Percentiles rank a stretch among this genome's conserved stretches.
These are phyloP conservation scores for Anisogramma anomala DNA, from an alignment of 2,329 filamentous ascomycete genomes.

Conservation along the genomic window DNA sequence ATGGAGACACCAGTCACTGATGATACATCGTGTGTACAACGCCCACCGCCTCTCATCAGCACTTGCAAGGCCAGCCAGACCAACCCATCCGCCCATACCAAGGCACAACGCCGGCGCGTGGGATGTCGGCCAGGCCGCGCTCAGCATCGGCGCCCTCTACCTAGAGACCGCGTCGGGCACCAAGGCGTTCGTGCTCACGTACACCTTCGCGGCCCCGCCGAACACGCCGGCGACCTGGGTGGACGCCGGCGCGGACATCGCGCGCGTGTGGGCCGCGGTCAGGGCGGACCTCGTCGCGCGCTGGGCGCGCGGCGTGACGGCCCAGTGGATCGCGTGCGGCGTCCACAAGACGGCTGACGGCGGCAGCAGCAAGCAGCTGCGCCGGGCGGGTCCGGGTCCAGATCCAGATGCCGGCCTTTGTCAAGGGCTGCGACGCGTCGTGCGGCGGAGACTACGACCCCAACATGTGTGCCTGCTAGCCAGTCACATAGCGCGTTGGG, in stretches of 20 bases:
- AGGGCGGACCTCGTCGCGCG: slow-evolving; percentile 1
- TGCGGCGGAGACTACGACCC: slow-evolving; percentile 6
- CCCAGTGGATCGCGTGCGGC: slow-evolving; percentile 3
- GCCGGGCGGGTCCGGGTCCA: slow-evolving; percentile 5
- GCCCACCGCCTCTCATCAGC: too few species aligned
- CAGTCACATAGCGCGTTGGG: too few species aligned
- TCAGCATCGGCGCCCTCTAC: slow-evolving; percentile 1
- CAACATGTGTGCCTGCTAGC: slow-evolving; percentile 6
- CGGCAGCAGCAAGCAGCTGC: background rate
- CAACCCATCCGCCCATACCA: background rate
- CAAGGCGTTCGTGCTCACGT: slow-evolving; percentile 1
- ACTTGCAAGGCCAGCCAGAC: too few species aligned
- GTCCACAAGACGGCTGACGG: slow-evolving; percentile 4
- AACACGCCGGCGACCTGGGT: slow-evolving; percentile 5
- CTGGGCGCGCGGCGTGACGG: background rate
- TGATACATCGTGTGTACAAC: too few species aligned
- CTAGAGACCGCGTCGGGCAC: background rate
- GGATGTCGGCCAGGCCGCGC: background rate
- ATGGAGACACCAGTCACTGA: too few species aligned
- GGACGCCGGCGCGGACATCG: slow-evolving; percentile 3
- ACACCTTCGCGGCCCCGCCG: slow-evolving; percentile 1
- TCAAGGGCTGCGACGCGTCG: slow-evolving; percentile 6
- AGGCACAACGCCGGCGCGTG: background rate
- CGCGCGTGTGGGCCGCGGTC: slow-evolving; percentile 3
- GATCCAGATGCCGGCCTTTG: slow-evolving; percentile 3